Evolutionary conservation across 371 early-diverging fungal genomes (phyloP).

Genomic region (Mucor indicus): DNA sequence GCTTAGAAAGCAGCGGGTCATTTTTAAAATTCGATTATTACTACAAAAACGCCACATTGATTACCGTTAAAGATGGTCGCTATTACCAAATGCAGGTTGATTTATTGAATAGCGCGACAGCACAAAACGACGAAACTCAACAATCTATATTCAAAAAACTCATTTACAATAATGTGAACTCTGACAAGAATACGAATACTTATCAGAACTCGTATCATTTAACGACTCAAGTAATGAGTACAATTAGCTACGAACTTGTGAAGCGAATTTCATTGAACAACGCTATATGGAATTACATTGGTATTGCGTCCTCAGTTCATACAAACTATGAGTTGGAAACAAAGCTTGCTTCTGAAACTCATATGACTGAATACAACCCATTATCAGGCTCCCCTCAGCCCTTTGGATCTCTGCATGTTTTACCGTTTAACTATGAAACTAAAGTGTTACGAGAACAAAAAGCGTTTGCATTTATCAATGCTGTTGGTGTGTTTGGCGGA

Average conservation of each 20-base stretch:
- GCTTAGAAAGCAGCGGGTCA: slow-evolving; percentile 7
- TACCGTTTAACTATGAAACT: slow-evolving; percentile 6
- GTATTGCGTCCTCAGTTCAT: slow-evolving; percentile 7
- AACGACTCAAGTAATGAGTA: slow-evolving; percentile 1
- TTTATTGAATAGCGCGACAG: background rate
- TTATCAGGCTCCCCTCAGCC: background rate
- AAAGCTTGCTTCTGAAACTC: slow-evolving; percentile 3
- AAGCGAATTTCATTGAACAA: slow-evolving; percentile 4
- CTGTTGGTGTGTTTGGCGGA: slow-evolving; percentile 20
- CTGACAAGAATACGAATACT: background rate
- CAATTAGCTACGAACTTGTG: slow-evolving; percentile 7
- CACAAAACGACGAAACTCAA: too few relatives aligned
- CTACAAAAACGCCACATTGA: too few relatives aligned
- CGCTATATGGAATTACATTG: slow-evolving; percentile 19
- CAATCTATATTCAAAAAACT: background rate
- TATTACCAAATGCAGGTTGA: background rate
- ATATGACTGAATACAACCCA: slow-evolving; percentile 1
- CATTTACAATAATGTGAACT: background rate
- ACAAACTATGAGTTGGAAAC: slow-evolving; percentile 15
- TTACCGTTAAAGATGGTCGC: too few relatives aligned
- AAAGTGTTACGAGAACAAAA: slow-evolving; percentile 12
- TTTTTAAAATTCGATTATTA: slow-evolving; percentile 13
- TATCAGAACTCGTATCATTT: slow-evolving; percentile 1
- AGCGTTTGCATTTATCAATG: slow-evolving; percentile 18
- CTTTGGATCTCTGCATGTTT: slow-evolving; percentile 14